Percentiles rank a stretch among this genome's conserved stretches.
Conservation (phyloP, 768 basidiomycete species). For the Lentinula raphanica region DNA sequence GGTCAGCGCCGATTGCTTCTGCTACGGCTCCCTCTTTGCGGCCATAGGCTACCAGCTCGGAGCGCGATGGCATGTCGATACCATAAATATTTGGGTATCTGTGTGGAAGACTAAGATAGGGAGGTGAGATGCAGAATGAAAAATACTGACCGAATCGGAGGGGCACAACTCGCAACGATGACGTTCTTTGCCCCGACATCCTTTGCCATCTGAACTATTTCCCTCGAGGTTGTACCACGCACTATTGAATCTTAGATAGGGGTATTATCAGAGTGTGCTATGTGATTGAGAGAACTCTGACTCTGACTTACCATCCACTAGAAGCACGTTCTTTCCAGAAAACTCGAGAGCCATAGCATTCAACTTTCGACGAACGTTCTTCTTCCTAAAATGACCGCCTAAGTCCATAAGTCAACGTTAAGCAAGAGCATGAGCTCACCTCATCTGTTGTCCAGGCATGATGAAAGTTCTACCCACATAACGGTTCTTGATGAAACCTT, state of each 20-base stretch:
- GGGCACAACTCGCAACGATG: slow-evolving; percentile 94
- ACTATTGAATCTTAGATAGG: slow-evolving; percentile 94
- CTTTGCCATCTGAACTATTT: slow-evolving; percentile 99
- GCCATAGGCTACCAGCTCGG: slow-evolving; percentile 84
- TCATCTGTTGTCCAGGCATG: slow-evolving; percentile 98
- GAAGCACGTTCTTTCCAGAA: slow-evolving; percentile 81
- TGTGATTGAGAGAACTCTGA: too few species aligned
- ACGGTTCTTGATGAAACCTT: slow-evolving; percentile 98
- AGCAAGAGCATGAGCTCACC: slow-evolving; percentile 35
- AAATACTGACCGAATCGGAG: slow-evolving; percentile 74
- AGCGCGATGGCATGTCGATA: slow-evolving; percentile 98
- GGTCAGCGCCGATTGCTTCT: slow-evolving; percentile 83
- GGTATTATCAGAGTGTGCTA: too few species aligned
- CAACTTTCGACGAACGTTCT: slow-evolving; percentile 91
- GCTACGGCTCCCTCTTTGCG: slow-evolving; percentile 72
- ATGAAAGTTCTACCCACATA: slow-evolving; percentile 99
- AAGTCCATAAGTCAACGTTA: neutral
- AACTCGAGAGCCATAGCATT: slow-evolving; percentile 99
- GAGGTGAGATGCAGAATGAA: neutral
- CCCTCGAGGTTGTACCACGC: slow-evolving; percentile 95
- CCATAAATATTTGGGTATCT: slow-evolving; percentile 95
- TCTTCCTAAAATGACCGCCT: slow-evolving; percentile 50
- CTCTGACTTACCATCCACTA: slow-evolving; percentile 78
- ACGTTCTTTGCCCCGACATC: slow-evolving; percentile 97
- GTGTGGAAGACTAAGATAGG: neutral